Conservation (phyloP, 352 stramenopile species). For the Phytophthora melonis region DNA sequence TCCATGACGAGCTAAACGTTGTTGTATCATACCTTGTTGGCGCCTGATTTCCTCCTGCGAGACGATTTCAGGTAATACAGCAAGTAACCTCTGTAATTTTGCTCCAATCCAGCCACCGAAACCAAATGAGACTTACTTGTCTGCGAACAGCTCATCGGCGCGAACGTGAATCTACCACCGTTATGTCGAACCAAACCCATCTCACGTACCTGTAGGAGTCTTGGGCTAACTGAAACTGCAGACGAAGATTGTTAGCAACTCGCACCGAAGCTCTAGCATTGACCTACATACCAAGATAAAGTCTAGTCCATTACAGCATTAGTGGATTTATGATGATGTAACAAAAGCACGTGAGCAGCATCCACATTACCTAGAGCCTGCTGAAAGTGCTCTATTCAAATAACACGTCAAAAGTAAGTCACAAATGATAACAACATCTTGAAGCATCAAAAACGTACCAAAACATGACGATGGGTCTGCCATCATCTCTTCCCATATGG, state of each 20-base stretch:
- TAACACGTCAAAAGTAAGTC: constrained; percentile 14
- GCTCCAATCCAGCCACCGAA: background rate
- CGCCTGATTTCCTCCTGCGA: constrained; percentile 73
- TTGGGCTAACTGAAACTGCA: constrained; percentile 86
- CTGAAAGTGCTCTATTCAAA: constrained; percentile 72
- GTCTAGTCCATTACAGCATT: constrained; percentile 40
- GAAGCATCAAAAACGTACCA: constrained; percentile 41
- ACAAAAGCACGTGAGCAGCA: background rate
- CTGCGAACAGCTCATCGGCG: constrained; percentile 35
- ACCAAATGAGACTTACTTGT: constrained; percentile 46
- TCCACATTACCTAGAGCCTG: constrained; percentile 61
- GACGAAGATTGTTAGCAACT: constrained; percentile 21
- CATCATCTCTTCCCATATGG: constrained; percentile 92
- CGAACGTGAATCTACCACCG: background rate
- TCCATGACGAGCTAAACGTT: background rate
- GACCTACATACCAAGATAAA: constrained; percentile 71
- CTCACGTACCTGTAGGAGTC: constrained; percentile 72
- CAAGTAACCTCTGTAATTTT: background rate
- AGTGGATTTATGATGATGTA: background rate
- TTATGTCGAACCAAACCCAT: background rate
- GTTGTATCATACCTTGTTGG: constrained; percentile 63
- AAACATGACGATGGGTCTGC: constrained; percentile 85
- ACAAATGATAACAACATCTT: background rate
- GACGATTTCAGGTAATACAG: background rate
- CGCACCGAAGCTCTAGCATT: background rate